Evolutionary conservation across 2,329 filamentous ascomycete genomes (phyloP).

Genomic region (Penicillium sp.): DNA sequence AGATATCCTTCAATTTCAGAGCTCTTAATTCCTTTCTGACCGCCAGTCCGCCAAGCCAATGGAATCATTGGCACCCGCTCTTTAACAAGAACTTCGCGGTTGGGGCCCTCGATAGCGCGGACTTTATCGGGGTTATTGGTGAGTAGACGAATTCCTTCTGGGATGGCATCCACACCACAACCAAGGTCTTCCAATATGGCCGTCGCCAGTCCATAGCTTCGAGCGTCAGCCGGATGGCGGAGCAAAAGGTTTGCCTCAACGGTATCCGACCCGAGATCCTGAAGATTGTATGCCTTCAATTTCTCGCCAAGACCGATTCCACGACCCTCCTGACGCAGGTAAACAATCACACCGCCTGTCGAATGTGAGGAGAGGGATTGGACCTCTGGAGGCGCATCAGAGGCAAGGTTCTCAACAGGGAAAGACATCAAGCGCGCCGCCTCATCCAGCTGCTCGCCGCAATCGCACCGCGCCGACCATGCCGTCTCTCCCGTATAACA

Average conservation of each 20-base stretch:
- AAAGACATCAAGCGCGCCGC: constrained; percentile 89
- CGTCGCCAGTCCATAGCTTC: constrained; percentile 94
- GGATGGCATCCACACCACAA: constrained; percentile 62
- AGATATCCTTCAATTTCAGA: constrained; percentile 91
- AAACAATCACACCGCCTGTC: constrained; percentile 85
- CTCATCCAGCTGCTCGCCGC: constrained; percentile 95
- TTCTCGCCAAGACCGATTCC: constrained; percentile 95
- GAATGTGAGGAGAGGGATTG: constrained; percentile 48
- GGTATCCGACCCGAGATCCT: constrained; percentile 95
- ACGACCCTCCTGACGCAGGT: constrained; percentile 90
- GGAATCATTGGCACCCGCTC: constrained; percentile 96
- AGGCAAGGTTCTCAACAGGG: constrained; percentile 42
- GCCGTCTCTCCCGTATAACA: constrained; percentile 99
- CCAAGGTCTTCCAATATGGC: constrained; percentile 89
- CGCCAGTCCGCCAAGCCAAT: constrained; percentile 79
- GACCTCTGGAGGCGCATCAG: constrained; percentile 27
- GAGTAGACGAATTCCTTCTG: constrained; percentile 65
- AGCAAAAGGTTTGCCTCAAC: constrained; percentile 92
- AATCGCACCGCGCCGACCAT: constrained; percentile 97
- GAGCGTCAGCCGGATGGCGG: constrained; percentile 87
- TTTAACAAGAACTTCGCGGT: constrained; percentile 79
- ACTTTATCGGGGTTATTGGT: constrained; percentile 99
- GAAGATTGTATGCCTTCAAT: constrained; percentile 95
- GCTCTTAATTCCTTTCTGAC: constrained; percentile 75
- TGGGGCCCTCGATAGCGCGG: constrained; percentile 85